A percentile compares a stretch with the other conserved stretches of the same genome.
These are phyloP conservation scores for Termitomyces sp. DNA, from an alignment of 768 basidiomycete genomes.

Conservation along the genomic window DNA sequence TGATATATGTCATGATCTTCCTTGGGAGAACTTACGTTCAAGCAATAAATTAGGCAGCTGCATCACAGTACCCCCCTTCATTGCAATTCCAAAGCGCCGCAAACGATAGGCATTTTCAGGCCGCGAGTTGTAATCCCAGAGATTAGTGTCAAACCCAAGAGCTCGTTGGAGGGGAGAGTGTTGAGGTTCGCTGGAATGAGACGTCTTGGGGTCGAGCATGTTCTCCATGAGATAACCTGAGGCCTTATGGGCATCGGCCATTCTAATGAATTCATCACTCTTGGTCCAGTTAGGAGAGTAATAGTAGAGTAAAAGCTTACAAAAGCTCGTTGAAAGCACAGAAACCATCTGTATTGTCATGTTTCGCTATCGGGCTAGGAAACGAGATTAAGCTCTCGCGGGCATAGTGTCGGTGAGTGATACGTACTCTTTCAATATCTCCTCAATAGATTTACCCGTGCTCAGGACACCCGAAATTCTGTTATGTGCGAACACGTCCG, in stretches of 20 bases:
- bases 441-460: slow-evolving; percentile 24
- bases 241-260: slow-evolving; percentile 21
- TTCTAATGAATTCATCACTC: slow-evolving; percentile 8
- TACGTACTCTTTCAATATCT: slow-evolving; percentile 22
- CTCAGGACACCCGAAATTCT: slow-evolving; percentile 28
- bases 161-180: slow-evolving; percentile 17
- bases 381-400: background rate
- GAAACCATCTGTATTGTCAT: slow-evolving; percentile 23
- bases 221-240: slow-evolving; percentile 24
- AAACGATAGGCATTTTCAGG: slow-evolving; percentile 22
- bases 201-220: slow-evolving; percentile 18
- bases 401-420: background rate
- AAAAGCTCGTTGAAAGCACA: slow-evolving; percentile 21
- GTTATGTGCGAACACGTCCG: slow-evolving; percentile 32
- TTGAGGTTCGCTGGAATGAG: slow-evolving; percentile 14
- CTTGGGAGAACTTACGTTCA: slow-evolving; percentile 9
- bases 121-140: slow-evolving; percentile 19
- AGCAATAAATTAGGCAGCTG: slow-evolving; percentile 15
- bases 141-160: slow-evolving; percentile 11
- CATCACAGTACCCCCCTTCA: slow-evolving; percentile 20
- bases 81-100: slow-evolving; percentile 23
- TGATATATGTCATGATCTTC: background rate
- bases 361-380: slow-evolving; percentile 21
- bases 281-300: too few relatives aligned
- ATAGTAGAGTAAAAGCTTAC: slow-evolving; percentile 11